Conservation (phyloP, 2,329 filamentous ascomycete genomes). For the Rachicladosporium sp. region DNA sequence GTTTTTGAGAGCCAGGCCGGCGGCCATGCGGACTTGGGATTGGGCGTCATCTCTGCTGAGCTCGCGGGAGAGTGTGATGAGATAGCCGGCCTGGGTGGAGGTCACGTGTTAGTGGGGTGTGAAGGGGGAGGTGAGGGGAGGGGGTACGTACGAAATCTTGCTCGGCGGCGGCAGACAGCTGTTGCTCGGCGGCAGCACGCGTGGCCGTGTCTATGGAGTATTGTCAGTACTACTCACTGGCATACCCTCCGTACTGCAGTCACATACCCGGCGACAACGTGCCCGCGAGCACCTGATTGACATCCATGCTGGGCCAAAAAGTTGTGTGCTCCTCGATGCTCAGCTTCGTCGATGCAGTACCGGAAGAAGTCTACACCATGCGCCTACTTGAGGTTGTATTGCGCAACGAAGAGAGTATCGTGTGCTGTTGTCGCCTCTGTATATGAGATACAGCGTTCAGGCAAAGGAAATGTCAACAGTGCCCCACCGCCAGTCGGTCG, state of each 20-base stretch:
- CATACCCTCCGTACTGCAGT: background rate
- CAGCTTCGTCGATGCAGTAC: too few species aligned
- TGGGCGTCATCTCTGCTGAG: slow-evolving; percentile 81
- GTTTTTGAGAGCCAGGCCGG: slow-evolving; percentile 95
- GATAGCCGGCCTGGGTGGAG: slow-evolving; percentile 64
- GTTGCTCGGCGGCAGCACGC: slow-evolving; percentile 85
- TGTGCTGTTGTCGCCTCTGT: too few species aligned
- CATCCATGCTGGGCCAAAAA: slow-evolving; percentile 60
- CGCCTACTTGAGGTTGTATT: too few species aligned
- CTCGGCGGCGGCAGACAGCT: slow-evolving; percentile 84
- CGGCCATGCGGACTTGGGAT: slow-evolving; percentile 78
- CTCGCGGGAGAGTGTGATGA: slow-evolving; percentile 83
- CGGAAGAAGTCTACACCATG: too few species aligned
- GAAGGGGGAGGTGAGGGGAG: slow-evolving; percentile 2
- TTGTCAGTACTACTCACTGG: slow-evolving; percentile 14
- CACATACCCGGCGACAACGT: slow-evolving; percentile 83
- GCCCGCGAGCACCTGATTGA: slow-evolving; percentile 94
- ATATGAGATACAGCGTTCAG: too few species aligned
- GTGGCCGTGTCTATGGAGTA: slow-evolving; percentile 61
- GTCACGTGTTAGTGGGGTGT: slow-evolving; percentile 11
- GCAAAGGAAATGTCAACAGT: too few species aligned
- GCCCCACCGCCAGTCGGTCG: too few species aligned
- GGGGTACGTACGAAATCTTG: slow-evolving; percentile 73
- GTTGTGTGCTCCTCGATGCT: background rate
- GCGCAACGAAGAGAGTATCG: too few species aligned